Evolutionary conservation across 78 protist species (phyloP).

Genomic region (Dictyostelium purpureum): DNA sequence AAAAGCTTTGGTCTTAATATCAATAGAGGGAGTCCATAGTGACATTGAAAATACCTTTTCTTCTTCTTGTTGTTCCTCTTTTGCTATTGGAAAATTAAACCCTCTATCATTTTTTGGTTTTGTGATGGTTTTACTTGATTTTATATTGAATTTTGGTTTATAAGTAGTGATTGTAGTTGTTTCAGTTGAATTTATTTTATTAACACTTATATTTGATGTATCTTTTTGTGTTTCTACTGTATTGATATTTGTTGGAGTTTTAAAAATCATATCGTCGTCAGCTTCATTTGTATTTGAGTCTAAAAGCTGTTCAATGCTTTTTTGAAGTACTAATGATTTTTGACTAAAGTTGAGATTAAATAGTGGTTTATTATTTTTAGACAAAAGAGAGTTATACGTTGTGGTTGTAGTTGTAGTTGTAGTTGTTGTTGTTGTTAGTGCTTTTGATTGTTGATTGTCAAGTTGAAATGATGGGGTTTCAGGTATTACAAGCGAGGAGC

Average conservation of each 20-base stretch:
- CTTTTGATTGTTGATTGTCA: not conserved
- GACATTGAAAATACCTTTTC: conserved; percentile 6
- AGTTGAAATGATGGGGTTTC: not conserved
- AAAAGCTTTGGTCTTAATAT: not conserved
- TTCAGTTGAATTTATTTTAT: not conserved
- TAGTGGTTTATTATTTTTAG: too few relatives aligned
- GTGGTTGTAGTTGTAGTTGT: not conserved
- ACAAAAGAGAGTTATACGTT: too few relatives aligned
- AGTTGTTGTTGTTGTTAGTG: not conserved
- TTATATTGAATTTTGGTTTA: not conserved
- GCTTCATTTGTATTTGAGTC: not conserved
- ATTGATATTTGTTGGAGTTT: too few relatives aligned
- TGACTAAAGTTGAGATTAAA: not conserved
- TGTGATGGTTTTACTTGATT: not conserved
- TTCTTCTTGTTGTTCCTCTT: not conserved
- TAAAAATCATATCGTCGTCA: not conserved
- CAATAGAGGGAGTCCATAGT: not conserved
- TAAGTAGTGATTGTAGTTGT: not conserved
- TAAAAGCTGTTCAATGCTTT: not conserved
- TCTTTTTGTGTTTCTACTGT: too few relatives aligned
- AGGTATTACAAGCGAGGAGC: not conserved
- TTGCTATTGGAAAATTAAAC: not conserved
- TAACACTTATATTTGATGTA: too few relatives aligned
- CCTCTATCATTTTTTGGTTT: not conserved
- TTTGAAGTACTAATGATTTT: not conserved